Percentiles rank a stretch among this genome's conserved stretches.
Evolutionary conservation across 2,329 filamentous ascomycete species (phyloP).

Genomic region (Aspergillus quadrilineatus): DNA sequence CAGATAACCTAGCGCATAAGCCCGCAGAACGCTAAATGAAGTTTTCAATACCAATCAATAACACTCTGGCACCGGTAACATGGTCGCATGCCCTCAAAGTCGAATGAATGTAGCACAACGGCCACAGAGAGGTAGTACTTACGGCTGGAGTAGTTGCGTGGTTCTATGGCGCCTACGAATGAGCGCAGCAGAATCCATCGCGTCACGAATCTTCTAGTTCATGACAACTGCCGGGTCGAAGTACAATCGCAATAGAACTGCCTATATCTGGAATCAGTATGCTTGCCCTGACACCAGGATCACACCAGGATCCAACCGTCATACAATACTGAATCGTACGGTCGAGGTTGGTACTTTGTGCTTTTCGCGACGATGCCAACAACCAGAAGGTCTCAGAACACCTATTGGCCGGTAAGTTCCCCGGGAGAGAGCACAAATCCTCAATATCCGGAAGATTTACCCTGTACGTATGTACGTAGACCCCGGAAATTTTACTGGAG

Average conservation of each 20-base stretch:
- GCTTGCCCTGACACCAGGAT: background rate
- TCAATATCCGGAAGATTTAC: constrained; percentile 6
- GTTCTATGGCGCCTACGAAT: constrained; percentile 24
- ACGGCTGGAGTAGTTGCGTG: constrained; percentile 34
- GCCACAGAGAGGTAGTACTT: constrained; percentile 23
- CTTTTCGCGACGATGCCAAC: background rate
- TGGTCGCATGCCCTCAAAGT: background rate
- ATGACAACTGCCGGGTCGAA: constrained; percentile 20
- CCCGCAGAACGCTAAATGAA: constrained; percentile 40
- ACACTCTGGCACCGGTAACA: background rate
- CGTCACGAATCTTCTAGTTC: constrained; percentile 23
- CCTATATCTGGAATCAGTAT: constrained; percentile 5
- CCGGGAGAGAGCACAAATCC: background rate
- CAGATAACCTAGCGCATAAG: constrained; percentile 51
- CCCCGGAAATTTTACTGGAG: constrained; percentile 10
- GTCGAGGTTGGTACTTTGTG: background rate
- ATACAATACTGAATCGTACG: constrained; percentile 6
- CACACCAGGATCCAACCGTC: background rate
- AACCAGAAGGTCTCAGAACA: background rate
- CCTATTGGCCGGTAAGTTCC: constrained; percentile 3
- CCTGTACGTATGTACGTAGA: constrained; percentile 6
- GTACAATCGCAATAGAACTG: background rate
- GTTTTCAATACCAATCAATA: constrained; percentile 11
- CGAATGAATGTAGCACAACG: constrained; percentile 1
- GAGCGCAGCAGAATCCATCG: constrained; percentile 29